These are phyloP conservation scores for Phytophthora hybrid DNA, from an alignment of 352 stramenopile species.

Conservation along the genomic window DNA sequence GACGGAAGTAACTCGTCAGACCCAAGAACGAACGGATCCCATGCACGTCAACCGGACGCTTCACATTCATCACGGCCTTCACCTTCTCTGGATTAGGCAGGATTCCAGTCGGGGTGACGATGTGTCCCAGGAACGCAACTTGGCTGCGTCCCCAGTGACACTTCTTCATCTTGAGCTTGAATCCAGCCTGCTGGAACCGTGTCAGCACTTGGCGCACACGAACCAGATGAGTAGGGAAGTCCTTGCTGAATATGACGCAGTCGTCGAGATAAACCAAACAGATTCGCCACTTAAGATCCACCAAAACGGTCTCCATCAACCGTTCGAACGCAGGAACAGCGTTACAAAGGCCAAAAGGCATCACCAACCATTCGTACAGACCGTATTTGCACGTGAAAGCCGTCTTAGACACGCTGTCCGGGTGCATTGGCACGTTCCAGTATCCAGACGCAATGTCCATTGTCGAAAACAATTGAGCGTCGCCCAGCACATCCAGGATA, in stretches of 20 bases:
- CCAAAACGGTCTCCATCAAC: too few relatives aligned
- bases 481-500: conserved; percentile 10
- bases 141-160: conserved; percentile 14
- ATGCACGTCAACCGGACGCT: background rate
- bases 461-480: conserved; percentile 12
- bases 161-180: background rate
- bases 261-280: too few relatives aligned
- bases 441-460: conserved; percentile 11
- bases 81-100: conserved; percentile 18
- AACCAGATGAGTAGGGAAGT: too few relatives aligned
- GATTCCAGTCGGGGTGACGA: conserved; percentile 4
- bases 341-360: too few relatives aligned
- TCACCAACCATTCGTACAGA: too few relatives aligned
- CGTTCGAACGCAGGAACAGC: too few relatives aligned
- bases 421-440: conserved; percentile 8
- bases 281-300: too few relatives aligned
- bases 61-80: conserved; percentile 14
- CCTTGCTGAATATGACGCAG: too few relatives aligned
- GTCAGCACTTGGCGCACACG: too few relatives aligned
- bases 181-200: too few relatives aligned
- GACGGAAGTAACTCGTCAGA: conserved; percentile 8
- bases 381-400: too few relatives aligned
- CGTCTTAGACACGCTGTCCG: background rate
- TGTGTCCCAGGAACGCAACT: conserved; percentile 18
- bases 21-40: conserved; percentile 2